A percentile compares a stretch with the other conserved stretches of the same genome.
phyloP scores from a whole-genome alignment of 208 protist species.

The Zelonia costaricensis region DNA sequence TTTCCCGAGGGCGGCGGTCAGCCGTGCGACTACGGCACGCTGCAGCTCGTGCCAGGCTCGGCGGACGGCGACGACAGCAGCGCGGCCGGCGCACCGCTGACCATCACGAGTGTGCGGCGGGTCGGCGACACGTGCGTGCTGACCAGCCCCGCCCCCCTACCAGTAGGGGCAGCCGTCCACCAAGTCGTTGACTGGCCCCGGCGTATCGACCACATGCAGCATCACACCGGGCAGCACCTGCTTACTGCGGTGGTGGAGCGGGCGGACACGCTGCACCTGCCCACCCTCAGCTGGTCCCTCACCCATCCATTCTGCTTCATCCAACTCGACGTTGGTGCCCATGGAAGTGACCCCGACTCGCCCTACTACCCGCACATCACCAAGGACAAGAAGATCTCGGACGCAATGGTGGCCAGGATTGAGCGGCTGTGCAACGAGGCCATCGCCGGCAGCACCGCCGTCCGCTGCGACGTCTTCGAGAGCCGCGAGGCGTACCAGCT shows the following conservation, averaged over 20 bases:
- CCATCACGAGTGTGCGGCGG: slow-evolving; percentile 46
- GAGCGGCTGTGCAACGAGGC: slow-evolving; percentile 62
- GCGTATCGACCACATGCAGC: slow-evolving; percentile 92
- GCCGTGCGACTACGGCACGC: slow-evolving; percentile 79
- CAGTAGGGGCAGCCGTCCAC: slow-evolving; percentile 48
- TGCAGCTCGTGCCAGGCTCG: slow-evolving; percentile 11
- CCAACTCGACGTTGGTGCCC: slow-evolving; percentile 49
- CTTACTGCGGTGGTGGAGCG: slow-evolving; percentile 76
- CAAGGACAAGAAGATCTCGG: slow-evolving; percentile 52
- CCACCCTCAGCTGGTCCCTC: slow-evolving; percentile 85
- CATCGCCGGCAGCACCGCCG: slow-evolving; percentile 48
- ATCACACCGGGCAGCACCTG: slow-evolving; percentile 92
- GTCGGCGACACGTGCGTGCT: slow-evolving; percentile 69
- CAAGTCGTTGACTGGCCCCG: slow-evolving; percentile 78
- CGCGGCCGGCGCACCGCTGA: slow-evolving; percentile 3
- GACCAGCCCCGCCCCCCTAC: slow-evolving; percentile 30
- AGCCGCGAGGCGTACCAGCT: slow-evolving; percentile 46
- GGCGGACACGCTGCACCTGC: slow-evolving; percentile 41
- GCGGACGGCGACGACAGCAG: background rate
- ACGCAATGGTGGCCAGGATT: slow-evolving; percentile 51
- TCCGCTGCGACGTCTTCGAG: slow-evolving; percentile 53
- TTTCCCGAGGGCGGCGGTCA: slow-evolving; percentile 92
- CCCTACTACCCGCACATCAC: slow-evolving; percentile 33
- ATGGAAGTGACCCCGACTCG: slow-evolving; percentile 23
- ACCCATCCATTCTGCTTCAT: slow-evolving; percentile 76